Percentiles rank a stretch among this genome's conserved stretches.
Conservation (phyloP, 441 rosid species). For the Pelargonium fulgidum region DNA sequence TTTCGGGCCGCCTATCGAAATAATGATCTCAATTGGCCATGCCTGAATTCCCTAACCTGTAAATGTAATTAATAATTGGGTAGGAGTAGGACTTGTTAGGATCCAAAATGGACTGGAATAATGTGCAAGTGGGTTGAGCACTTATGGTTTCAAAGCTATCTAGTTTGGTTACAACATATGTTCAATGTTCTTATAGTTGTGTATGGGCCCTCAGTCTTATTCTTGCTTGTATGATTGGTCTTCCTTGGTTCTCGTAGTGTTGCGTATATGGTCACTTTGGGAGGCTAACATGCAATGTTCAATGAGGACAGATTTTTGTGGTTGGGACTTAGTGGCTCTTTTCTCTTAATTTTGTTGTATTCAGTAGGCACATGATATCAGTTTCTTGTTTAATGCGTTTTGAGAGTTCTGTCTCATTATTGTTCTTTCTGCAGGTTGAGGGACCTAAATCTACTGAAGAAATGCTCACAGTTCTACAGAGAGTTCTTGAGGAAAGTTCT, state of each 20-base stretch:
- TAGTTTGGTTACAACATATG: neutral
- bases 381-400: constrained; percentile 1
- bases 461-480: constrained; percentile 60
- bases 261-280: neutral
- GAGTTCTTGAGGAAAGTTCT: constrained; percentile 88
- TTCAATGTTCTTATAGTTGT: no score
- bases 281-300: neutral
- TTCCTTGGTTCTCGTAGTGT: neutral
- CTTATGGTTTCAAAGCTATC: neutral
- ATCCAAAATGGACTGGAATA: neutral
- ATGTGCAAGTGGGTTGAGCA: neutral
- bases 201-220: neutral
- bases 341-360: neutral
- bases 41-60: neutral
- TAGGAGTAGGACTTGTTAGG: neutral
- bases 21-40: neutral
- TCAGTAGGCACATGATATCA: neutral
- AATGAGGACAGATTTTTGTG: neutral
- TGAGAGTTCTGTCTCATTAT: constrained; percentile 18
- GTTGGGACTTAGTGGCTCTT: neutral
- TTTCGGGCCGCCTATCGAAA: no score
- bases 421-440: constrained; percentile 49
- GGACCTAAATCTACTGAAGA: constrained; percentile 88
- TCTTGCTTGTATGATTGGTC: neutral
- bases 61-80: constrained; percentile 5